Percentiles rank a stretch among this genome's conserved stretches.
Conservation (phyloP, 2,329 filamentous ascomycete genomes). For the Ceratocystiopsis sp. region DNA sequence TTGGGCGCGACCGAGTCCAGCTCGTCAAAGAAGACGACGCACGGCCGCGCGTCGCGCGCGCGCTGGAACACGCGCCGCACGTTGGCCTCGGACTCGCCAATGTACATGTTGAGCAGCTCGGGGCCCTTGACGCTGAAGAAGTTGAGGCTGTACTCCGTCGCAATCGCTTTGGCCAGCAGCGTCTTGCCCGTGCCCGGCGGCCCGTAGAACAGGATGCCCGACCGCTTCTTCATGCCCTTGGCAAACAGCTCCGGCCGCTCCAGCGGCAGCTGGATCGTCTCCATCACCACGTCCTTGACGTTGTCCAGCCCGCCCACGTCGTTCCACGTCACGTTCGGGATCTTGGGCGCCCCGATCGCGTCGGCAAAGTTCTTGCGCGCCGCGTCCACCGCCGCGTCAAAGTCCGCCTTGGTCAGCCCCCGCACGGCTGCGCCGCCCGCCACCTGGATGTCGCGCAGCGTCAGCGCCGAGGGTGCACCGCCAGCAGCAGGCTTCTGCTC, state of each 20-base stretch:
- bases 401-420: slow-evolving; percentile 66
- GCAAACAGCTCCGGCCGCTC: slow-evolving; percentile 87
- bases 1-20: slow-evolving; percentile 89
- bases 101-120: slow-evolving; percentile 89
- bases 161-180: slow-evolving; percentile 80
- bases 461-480: slow-evolving; percentile 24
- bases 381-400: slow-evolving; percentile 84
- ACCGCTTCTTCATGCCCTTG: slow-evolving; percentile 95
- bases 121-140: slow-evolving; percentile 91
- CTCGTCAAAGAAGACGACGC: slow-evolving; percentile 88
- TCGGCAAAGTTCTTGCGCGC: slow-evolving; percentile 97
- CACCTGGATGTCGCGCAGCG: slow-evolving; percentile 68
- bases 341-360: slow-evolving; percentile 92
- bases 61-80: slow-evolving; percentile 79
- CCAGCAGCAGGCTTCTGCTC: slow-evolving; percentile 3
- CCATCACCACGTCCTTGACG: slow-evolving; percentile 92
- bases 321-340: slow-evolving; percentile 90
- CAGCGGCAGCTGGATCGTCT: slow-evolving; percentile 87
- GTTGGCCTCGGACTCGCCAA: slow-evolving; percentile 85
- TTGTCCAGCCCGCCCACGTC: slow-evolving; percentile 87
- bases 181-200: slow-evolving; percentile 87
- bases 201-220: slow-evolving; percentile 81
- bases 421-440: slow-evolving; percentile 67
- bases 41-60: slow-evolving; percentile 69
- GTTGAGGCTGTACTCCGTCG: slow-evolving; percentile 83